Percentiles rank a stretch among this genome's conserved stretches.
Conservation (phyloP, 495 filamentous ascomycete species). For the Penicillium nucicola region DNA sequence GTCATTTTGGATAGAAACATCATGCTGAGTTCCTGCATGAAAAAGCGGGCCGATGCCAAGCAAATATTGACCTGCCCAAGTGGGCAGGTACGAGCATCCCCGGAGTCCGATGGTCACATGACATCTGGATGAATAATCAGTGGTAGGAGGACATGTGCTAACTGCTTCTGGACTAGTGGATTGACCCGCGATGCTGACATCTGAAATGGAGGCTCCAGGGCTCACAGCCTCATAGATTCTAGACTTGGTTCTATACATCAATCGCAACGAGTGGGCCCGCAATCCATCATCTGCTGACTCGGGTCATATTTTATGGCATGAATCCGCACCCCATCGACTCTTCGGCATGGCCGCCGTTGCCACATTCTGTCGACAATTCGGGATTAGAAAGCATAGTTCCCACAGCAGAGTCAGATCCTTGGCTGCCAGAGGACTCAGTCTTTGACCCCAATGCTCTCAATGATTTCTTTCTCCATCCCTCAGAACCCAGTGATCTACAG, state of each 20-base stretch:
- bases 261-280: neutral
- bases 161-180: too few species aligned
- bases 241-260: too few species aligned
- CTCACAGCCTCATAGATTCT: neutral
- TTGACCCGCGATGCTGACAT: neutral
- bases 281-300: neutral
- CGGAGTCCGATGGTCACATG: too few species aligned
- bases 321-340: conserved; percentile 1
- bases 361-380: conserved; percentile 8
- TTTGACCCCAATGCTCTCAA: conserved; percentile 7
- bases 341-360: conserved; percentile 5
- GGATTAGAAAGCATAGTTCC: conserved; percentile 9
- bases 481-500: conserved; percentile 6
- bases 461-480: conserved; percentile 17
- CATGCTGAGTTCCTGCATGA: too few species aligned
- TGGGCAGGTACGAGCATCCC: too few species aligned
- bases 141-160: too few species aligned
- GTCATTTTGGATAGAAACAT: too few species aligned
- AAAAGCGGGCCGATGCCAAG: too few species aligned
- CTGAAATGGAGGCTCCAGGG: neutral
- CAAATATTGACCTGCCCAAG: too few species aligned
- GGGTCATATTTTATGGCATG: conserved; percentile 6
- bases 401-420: neutral
- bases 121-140: too few species aligned
- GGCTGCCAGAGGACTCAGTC: neutral